Evolutionary conservation across 768 basidiomycete genomes (phyloP), one percentile per base, ranked within the genome.

Genomic region (Phlebiopsis gigantea): DNA sequence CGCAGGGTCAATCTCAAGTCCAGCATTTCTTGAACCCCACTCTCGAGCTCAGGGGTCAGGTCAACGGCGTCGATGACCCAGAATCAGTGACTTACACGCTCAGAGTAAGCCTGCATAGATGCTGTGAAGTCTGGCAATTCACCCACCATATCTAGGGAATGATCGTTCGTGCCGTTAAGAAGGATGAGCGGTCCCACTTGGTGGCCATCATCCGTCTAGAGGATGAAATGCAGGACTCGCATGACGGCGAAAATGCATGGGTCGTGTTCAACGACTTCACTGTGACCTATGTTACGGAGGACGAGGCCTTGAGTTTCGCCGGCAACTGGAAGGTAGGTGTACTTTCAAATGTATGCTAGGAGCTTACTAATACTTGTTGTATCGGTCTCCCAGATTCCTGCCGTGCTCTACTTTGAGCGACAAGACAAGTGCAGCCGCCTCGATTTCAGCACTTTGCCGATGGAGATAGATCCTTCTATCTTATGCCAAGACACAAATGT

Each of bases 221-320:
- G 1, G 81, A 81, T 0, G 84, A 86, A 65, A 69, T 65, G 7
- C 43, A 42, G 24, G 65, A 73, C 10, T 56, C 66, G 1, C 71
- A 75, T 52, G 62, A 61, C 19, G 84, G 29, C 8, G 44, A 58
- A 34, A 54, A 82, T 53, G 82, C 84, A 1, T 99, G 97, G 97
- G 88, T 88, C 64, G 70, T 98, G 54, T 98, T 98, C 83, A 99
- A 99, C 66, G 97, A 99, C 66, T 99, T 99, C 66, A 78, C 85
- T 1, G 97, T 99, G 12, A 77, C 78, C 47, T 90, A 90, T 55
- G 83, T 98, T 28, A 75, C 87, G 1, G 90, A 96, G 70, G 79
- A 85, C 30, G 94, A 98, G 63, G 96, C 91, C 1, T 71, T 98
- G 57, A 85, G 87, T 64, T 94, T 97, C 66, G 84, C 88, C 8